Evolutionary conservation across 331 rosid genomes (phyloP).

Genomic region (Malus hybrid): DNA sequence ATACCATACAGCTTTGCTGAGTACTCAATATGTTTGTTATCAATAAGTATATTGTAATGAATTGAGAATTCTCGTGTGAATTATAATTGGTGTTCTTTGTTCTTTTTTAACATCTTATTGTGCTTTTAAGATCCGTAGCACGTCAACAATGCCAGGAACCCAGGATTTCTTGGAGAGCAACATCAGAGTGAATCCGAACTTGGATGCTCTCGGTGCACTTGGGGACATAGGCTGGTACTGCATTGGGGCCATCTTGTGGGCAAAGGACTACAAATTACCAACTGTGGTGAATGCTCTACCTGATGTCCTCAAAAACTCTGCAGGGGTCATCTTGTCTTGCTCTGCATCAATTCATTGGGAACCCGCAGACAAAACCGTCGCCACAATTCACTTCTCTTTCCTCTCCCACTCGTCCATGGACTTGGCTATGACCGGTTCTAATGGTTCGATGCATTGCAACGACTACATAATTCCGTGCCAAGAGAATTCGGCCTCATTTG

Average conservation of each 20-base stretch:
- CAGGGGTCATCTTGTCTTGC: constrained; percentile 57
- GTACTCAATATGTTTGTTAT: background rate
- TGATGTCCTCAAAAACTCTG: constrained; percentile 27
- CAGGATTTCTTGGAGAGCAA: constrained; percentile 41
- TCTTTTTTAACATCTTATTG: background rate
- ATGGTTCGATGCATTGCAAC: constrained; percentile 42
- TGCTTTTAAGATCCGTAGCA: constrained; percentile 52
- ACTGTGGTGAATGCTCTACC: constrained; percentile 45
- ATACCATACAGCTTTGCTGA: background rate
- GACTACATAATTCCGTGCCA: constrained; percentile 56
- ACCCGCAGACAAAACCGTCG: constrained; percentile 27
- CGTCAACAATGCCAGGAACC: constrained; percentile 38
- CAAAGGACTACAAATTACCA: constrained; percentile 54
- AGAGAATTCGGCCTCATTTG: constrained; percentile 52
- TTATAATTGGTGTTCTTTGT: background rate
- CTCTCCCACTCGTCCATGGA: constrained; percentile 62
- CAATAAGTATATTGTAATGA: background rate
- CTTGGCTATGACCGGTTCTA: constrained; percentile 37
- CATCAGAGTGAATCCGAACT: constrained; percentile 57
- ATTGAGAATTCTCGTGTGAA: background rate
- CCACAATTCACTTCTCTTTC: constrained; percentile 64
- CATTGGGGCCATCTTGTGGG: constrained; percentile 68
- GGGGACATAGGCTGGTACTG: constrained; percentile 77
- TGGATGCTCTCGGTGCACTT: constrained; percentile 66
- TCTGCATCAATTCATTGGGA: constrained; percentile 57